Evolutionary conservation across 345 rosid genomes (phyloP).

Genomic region (Gossypium herbaceum): DNA sequence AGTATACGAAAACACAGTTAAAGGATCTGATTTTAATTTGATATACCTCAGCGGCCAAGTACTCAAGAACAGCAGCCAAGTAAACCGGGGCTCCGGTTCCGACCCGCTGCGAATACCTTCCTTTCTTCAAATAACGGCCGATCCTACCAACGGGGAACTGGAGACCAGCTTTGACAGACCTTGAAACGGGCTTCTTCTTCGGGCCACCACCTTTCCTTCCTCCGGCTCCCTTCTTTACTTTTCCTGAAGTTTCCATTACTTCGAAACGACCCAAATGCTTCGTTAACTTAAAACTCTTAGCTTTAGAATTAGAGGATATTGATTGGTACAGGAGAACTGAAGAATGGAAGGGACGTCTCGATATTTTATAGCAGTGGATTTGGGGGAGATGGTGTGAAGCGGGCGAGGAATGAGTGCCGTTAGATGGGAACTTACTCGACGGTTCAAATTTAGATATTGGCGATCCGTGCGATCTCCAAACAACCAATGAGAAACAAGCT

Average conservation of each 20-base stretch:
- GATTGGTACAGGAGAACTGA: background rate
- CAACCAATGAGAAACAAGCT: slow-evolving; percentile 1
- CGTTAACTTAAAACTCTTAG: background rate
- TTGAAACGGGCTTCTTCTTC: slow-evolving; percentile 69
- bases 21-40: background rate
- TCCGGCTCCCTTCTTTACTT: slow-evolving; percentile 58
- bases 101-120: slow-evolving; percentile 63
- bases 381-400: background rate
- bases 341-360: too few relatives aligned
- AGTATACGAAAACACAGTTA: background rate
- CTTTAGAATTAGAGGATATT: background rate
- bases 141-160: slow-evolving; percentile 81
- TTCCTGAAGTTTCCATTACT: slow-evolving; percentile 46
- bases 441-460: background rate
- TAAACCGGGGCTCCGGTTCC: slow-evolving; percentile 81
- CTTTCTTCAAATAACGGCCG: slow-evolving; percentile 73
- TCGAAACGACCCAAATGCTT: background rate
- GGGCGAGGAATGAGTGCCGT: background rate
- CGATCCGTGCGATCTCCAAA: background rate
- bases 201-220: slow-evolving; percentile 76
- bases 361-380: background rate
- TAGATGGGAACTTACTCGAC: slow-evolving; percentile 1
- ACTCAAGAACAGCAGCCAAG: slow-evolving; percentile 79
- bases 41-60: slow-evolving; percentile 73
- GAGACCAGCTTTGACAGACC: slow-evolving; percentile 67